Conservation (phyloP, 2,329 filamentous ascomycete species). For the Cercospora sojina region DNA sequence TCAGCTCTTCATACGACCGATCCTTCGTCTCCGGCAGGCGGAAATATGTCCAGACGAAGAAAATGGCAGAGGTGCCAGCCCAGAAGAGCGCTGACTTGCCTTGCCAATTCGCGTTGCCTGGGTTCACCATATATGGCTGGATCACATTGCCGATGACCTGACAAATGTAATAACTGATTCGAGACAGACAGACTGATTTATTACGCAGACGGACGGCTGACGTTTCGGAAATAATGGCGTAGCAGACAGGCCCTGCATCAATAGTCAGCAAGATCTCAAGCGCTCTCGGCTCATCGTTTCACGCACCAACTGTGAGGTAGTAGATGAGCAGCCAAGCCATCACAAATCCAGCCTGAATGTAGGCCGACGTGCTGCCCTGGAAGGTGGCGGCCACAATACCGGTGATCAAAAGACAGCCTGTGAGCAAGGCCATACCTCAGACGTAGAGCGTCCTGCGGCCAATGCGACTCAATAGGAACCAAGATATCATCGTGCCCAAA, state of each 20-base stretch:
- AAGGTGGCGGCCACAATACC: constrained; percentile 27
- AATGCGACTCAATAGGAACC: constrained; percentile 37
- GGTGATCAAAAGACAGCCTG: constrained; percentile 32
- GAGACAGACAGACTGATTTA: constrained; percentile 35
- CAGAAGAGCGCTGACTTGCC: constrained; percentile 46
- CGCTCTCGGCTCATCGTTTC: too few relatives aligned
- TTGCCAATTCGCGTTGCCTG: constrained; percentile 33
- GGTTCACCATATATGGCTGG: constrained; percentile 42
- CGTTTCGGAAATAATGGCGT: constrained; percentile 36
- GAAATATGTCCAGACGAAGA: constrained; percentile 41
- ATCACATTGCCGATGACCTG: constrained; percentile 38
- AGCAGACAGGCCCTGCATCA: constrained; percentile 36
- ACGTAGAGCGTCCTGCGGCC: constrained; percentile 41
- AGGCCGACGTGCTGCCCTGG: constrained; percentile 20
- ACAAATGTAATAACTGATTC: constrained; percentile 35
- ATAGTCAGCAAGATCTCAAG: background rate
- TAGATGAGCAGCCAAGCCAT: constrained; percentile 32
- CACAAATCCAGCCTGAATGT: constrained; percentile 40
- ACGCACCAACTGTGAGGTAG: constrained; percentile 26
- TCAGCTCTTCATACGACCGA: constrained; percentile 44
- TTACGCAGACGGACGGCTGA: constrained; percentile 34
- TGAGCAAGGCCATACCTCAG: constrained; percentile 31
- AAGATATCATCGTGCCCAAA: constrained; percentile 36
- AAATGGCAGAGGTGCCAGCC: constrained; percentile 36
- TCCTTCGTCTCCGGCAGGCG: constrained; percentile 43